Percentiles rank a stretch among this genome's conserved stretches.
Conservation (phyloP, 164 flowering plant genomes). For the Chimonanthus praecox region DNA sequence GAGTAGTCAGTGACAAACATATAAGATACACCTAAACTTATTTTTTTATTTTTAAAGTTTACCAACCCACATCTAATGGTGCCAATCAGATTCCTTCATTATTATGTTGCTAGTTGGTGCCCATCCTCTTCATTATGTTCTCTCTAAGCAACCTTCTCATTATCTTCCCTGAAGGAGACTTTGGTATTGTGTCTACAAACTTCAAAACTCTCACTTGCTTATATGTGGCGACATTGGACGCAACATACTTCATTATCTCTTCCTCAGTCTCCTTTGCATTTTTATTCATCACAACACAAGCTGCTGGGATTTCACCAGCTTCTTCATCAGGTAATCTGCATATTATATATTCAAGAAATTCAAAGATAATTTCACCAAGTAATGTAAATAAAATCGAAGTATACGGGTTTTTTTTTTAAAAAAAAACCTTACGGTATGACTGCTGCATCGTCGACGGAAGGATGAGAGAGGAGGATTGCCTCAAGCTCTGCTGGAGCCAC, state of each 20-base stretch:
- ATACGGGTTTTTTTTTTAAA: no score
- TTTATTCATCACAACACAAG: constrained; percentile 69
- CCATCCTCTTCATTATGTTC: constrained; percentile 27
- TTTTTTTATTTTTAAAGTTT: neutral
- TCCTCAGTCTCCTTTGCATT: constrained; percentile 63
- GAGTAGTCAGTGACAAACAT: no score
- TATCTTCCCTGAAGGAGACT: constrained; percentile 92
- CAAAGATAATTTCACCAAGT: neutral
- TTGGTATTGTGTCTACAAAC: constrained; percentile 79
- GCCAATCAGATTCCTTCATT: neutral
- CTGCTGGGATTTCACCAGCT: constrained; percentile 96
- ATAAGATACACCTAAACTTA: neutral
- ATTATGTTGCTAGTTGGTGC: neutral
- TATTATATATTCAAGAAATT: neutral
- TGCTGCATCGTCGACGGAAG: constrained; percentile 87
- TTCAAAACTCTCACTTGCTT: constrained; percentile 71
- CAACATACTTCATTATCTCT: constrained; percentile 71
- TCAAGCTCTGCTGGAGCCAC: constrained; percentile 99
- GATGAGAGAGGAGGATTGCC: constrained; percentile 75
- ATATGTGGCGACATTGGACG: constrained; percentile 72
- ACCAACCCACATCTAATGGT: neutral
- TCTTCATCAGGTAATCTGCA: constrained; percentile 83
- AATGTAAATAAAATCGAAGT: neutral
- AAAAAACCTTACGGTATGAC: constrained; percentile 64
- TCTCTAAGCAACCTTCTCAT: constrained; percentile 77